Conservation (phyloP, 169 alveolate species). For the Plasmodium ovale region DNA sequence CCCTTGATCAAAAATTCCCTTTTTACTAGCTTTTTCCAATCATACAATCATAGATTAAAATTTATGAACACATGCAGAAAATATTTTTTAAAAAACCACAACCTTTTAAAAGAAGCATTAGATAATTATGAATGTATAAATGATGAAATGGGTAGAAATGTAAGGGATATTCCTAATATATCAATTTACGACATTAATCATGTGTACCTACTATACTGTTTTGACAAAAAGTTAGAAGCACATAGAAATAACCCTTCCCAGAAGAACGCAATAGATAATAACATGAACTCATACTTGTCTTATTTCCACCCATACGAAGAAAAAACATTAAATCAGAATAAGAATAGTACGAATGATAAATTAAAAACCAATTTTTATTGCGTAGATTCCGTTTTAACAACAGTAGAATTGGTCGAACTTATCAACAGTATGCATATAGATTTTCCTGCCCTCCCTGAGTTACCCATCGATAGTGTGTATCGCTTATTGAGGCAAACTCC, state of each 20-base stretch:
- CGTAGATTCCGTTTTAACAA: slow-evolving; percentile 66
- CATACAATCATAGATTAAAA: slow-evolving; percentile 10
- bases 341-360: neutral
- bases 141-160: neutral
- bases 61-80: slow-evolving; percentile 12
- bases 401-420: slow-evolving; percentile 46
- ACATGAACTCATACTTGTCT: slow-evolving; percentile 8
- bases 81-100: slow-evolving; percentile 7
- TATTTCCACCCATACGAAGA: neutral
- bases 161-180: neutral
- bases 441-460: slow-evolving; percentile 24
- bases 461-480: slow-evolving; percentile 28
- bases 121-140: neutral
- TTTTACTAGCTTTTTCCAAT: slow-evolving; percentile 6
- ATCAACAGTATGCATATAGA: slow-evolving; percentile 40
- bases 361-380: slow-evolving; percentile 12
- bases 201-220: slow-evolving; percentile 54
- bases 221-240: slow-evolving; percentile 66
- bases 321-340: neutral
- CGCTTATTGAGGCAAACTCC: neutral
- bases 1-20: slow-evolving; percentile 7
- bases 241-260: slow-evolving; percentile 17
- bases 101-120: neutral
- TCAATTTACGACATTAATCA: slow-evolving; percentile 56
- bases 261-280: slow-evolving; percentile 22